Evolutionary conservation across 2,329 filamentous ascomycete genomes (phyloP).

Genomic region (Immersiporthe knoxdaviesiana): DNA sequence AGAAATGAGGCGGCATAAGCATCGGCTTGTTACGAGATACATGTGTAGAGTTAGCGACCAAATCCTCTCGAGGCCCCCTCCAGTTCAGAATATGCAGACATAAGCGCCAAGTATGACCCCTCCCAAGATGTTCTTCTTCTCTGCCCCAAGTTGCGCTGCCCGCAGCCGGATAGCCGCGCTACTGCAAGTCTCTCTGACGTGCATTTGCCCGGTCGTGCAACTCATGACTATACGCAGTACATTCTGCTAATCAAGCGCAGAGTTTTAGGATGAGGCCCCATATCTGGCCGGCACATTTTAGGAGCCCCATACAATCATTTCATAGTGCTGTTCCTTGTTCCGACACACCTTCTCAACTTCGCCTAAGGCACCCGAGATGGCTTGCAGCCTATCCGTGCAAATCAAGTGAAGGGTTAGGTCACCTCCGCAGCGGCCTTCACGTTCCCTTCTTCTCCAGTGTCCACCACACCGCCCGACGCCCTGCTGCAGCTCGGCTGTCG

Average conservation of each 20-base stretch:
- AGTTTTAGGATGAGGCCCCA: not conserved
- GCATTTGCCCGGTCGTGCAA: slow-evolving; percentile 3
- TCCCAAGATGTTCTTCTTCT: too few species aligned
- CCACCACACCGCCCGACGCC: not conserved
- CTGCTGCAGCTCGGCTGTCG: slow-evolving; percentile 7
- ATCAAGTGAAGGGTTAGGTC: not conserved
- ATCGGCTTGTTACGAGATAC: not conserved
- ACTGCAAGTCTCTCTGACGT: not conserved
- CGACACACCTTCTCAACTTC: slow-evolving; percentile 26
- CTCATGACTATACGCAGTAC: not conserved
- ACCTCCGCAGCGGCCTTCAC: not conserved
- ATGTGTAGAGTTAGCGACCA: not conserved
- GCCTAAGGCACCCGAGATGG: slow-evolving; percentile 25
- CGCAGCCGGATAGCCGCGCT: not conserved
- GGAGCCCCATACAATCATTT: not conserved
- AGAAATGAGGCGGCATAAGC: not conserved
- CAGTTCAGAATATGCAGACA: not conserved
- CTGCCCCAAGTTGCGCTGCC: too few species aligned
- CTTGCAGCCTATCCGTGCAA: not conserved
- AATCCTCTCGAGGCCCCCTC: not conserved
- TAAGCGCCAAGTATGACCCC: not conserved
- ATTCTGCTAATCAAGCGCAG: not conserved
- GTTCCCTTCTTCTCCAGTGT: not conserved
- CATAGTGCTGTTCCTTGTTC: not conserved
- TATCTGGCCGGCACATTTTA: not conserved